Conservation (phyloP, 2,329 filamentous ascomycete species). For the Didymella keratinophila region DNA sequence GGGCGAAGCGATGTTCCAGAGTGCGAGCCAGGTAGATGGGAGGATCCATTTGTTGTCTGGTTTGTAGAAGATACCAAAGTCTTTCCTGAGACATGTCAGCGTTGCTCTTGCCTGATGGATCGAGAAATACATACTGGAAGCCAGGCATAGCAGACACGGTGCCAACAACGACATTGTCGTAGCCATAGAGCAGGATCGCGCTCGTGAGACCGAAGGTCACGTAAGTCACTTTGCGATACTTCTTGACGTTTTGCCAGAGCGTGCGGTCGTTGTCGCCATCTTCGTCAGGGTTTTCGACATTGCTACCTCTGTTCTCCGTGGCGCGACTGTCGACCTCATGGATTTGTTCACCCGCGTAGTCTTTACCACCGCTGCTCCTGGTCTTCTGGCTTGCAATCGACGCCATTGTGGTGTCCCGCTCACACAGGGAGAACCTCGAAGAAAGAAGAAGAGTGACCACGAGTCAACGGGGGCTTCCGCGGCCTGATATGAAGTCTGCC, state of each 20-base stretch:
- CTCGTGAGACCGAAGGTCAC: slow-evolving; percentile 36
- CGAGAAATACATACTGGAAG: slow-evolving; percentile 33
- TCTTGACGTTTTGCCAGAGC: slow-evolving; percentile 44
- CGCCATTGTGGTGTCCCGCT: slow-evolving; percentile 12
- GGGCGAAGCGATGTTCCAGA: slow-evolving; percentile 40
- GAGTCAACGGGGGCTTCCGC: slow-evolving; percentile 9
- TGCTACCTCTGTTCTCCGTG: slow-evolving; percentile 1
- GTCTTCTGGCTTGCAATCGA: slow-evolving; percentile 13
- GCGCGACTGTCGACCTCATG: slow-evolving; percentile 21
- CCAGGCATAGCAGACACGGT: slow-evolving; percentile 41
- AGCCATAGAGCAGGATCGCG: slow-evolving; percentile 43
- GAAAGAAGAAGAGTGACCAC: background rate
- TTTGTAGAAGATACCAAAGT: slow-evolving; percentile 36
- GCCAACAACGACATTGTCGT: slow-evolving; percentile 43
- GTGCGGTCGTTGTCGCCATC: slow-evolving; percentile 31
- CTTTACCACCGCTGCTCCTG: slow-evolving; percentile 11
- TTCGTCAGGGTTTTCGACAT: background rate
- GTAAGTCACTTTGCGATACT: slow-evolving; percentile 38
- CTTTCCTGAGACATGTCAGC: slow-evolving; percentile 25
- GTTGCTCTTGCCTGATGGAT: background rate
- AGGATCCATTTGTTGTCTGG: slow-evolving; percentile 35
- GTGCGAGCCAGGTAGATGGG: slow-evolving; percentile 39
- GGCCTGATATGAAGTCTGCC: slow-evolving; percentile 16
- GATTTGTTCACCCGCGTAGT: slow-evolving; percentile 20
- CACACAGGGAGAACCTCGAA: background rate